Conservation (phyloP, 441 rosid genomes). For the Capsella rubella region DNA sequence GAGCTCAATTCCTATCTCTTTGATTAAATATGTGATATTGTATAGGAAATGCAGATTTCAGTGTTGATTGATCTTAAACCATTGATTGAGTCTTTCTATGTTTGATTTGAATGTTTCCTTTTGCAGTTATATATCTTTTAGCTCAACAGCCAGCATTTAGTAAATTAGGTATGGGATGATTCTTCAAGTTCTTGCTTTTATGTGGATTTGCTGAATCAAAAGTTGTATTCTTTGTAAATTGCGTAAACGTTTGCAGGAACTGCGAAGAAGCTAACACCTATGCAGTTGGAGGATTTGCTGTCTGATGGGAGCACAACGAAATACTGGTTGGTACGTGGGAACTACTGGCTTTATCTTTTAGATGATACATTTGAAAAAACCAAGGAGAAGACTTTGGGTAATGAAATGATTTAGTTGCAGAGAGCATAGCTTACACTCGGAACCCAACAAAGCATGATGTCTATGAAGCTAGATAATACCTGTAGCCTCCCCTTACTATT, state of each 20-base stretch:
- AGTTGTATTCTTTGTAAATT: slow-evolving; percentile 15
- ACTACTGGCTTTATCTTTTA: slow-evolving; percentile 20
- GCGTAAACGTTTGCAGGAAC: slow-evolving; percentile 56
- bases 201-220: not conserved
- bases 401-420: not conserved
- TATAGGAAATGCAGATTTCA: slow-evolving; percentile 18
- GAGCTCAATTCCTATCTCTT: slow-evolving; percentile 1
- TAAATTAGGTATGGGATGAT: slow-evolving; percentile 64
- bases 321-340: slow-evolving; percentile 85
- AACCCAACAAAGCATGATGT: not conserved
- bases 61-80: not conserved
- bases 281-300: slow-evolving; percentile 81
- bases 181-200: not conserved
- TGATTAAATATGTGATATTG: not conserved
- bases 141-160: slow-evolving; percentile 75
- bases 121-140: slow-evolving; percentile 71
- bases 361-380: not conserved
- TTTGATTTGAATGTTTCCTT: slow-evolving; percentile 18
- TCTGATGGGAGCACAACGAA: slow-evolving; percentile 78
- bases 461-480: slow-evolving; percentile 9
- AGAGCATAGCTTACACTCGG: not conserved
- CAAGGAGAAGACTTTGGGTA: not conserved
- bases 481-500: not conserved
- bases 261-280: slow-evolving; percentile 75
- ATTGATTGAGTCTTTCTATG: not conserved